Conservation (phyloP, 2,329 filamentous ascomycete species). For the Calonectria leucothoes region DNA sequence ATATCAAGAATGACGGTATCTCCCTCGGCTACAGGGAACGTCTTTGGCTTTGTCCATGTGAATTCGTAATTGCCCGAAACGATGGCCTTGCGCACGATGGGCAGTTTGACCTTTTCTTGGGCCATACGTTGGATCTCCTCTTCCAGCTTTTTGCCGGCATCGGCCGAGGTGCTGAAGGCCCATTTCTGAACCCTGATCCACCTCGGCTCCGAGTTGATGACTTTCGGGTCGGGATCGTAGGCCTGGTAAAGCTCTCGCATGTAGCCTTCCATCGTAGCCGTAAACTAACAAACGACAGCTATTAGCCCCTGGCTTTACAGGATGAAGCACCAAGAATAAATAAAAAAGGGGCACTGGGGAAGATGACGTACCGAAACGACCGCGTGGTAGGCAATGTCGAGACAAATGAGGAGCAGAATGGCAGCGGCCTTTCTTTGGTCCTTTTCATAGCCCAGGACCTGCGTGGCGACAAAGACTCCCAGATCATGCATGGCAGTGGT, state of each 20-base stretch:
- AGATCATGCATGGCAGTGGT: conserved; percentile 28
- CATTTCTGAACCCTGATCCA: neutral
- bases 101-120: neutral
- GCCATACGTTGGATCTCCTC: neutral
- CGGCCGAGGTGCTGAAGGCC: neutral
- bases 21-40: no score
- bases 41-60: no score
- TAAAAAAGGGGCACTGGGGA: no score
- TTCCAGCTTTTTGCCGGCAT: neutral
- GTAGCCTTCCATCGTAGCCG: conserved; percentile 22
- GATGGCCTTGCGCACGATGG: neutral
- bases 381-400: conserved; percentile 31
- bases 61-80: neutral
- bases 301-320: no score
- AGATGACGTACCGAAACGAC: conserved; percentile 27
- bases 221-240: neutral
- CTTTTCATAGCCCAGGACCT: conserved; percentile 22
- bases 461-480: conserved; percentile 25
- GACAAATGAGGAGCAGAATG: conserved; percentile 28
- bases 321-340: no score
- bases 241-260: neutral
- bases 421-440: conserved; percentile 23
- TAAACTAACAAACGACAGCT: conserved; percentile 25
- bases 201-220: neutral
- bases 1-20: no score